A percentile compares a stretch with the other conserved stretches of the same genome.
Conservation (phyloP, 2,329 filamentous ascomycete species). For the Apiospora kogelbergensis region DNA sequence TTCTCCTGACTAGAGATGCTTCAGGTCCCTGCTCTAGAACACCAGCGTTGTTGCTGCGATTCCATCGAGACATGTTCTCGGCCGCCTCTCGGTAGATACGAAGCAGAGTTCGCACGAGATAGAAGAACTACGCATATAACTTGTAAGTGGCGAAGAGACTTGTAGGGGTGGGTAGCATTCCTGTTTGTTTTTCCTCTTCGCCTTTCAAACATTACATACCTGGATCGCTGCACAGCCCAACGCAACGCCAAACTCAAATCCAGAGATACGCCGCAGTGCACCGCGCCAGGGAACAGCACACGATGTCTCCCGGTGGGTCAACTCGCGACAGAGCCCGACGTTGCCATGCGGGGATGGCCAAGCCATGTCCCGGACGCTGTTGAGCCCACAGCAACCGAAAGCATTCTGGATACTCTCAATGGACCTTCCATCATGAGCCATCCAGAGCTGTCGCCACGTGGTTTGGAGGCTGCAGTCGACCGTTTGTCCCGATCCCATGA, state of each 20-base stretch:
- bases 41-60: background rate
- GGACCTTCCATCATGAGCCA: slow-evolving; percentile 43
- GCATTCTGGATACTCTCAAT: slow-evolving; percentile 64
- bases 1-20: background rate
- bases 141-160: background rate
- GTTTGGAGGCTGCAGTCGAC: slow-evolving; percentile 55
- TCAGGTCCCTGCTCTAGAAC: background rate
- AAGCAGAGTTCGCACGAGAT: background rate
- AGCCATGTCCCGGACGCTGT: slow-evolving; percentile 55
- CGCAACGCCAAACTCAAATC: slow-evolving; percentile 55
- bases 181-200: no score
- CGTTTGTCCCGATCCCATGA: slow-evolving; percentile 29
- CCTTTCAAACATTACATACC: slow-evolving; percentile 38
- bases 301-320: slow-evolving; percentile 43
- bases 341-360: slow-evolving; percentile 47
- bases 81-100: background rate
- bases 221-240: slow-evolving; percentile 55
- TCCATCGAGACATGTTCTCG: background rate
- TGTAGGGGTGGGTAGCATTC: background rate
- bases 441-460: slow-evolving; percentile 56
- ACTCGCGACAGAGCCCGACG: slow-evolving; percentile 41
- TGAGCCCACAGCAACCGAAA: slow-evolving; percentile 66
- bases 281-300: slow-evolving; percentile 59
- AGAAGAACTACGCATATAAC: background rate
- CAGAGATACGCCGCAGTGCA: slow-evolving; percentile 52